These are phyloP conservation scores for Lenwebbia sp. DNA, from an alignment of 345 rosid genomes.

Conservation along the genomic window DNA sequence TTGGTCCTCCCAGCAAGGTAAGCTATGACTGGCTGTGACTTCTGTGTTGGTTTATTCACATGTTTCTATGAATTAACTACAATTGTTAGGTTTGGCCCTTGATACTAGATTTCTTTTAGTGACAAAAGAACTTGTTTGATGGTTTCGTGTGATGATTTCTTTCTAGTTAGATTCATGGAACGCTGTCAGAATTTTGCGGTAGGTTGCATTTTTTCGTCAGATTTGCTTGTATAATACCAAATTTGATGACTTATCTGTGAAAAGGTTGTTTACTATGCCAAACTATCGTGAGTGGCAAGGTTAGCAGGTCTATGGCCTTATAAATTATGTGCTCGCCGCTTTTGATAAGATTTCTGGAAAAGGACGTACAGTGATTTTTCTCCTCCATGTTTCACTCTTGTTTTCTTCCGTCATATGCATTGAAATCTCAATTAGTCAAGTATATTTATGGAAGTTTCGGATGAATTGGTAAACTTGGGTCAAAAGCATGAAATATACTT, in stretches of 20 bases:
- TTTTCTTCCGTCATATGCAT: neutral
- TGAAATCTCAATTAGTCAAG: neutral
- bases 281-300: neutral
- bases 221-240: neutral
- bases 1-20: slow-evolving; percentile 97
- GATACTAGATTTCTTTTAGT: neutral
- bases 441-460: neutral
- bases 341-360: neutral
- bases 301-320: neutral
- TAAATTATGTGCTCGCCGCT: neutral
- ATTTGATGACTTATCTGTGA: neutral
- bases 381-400: neutral
- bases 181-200: neutral
- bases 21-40: neutral
- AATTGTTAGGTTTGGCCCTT: neutral
- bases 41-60: neutral
- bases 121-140: neutral
- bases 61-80: neutral
- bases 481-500: neutral
- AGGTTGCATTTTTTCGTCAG: neutral
- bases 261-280: neutral
- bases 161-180: neutral
- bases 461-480: neutral
- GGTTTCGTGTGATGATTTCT: neutral
- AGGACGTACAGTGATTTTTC: neutral